phyloP scores from a whole-genome alignment of 2,329 filamentous ascomycete genomes.

The Microsporum canis region DNA sequence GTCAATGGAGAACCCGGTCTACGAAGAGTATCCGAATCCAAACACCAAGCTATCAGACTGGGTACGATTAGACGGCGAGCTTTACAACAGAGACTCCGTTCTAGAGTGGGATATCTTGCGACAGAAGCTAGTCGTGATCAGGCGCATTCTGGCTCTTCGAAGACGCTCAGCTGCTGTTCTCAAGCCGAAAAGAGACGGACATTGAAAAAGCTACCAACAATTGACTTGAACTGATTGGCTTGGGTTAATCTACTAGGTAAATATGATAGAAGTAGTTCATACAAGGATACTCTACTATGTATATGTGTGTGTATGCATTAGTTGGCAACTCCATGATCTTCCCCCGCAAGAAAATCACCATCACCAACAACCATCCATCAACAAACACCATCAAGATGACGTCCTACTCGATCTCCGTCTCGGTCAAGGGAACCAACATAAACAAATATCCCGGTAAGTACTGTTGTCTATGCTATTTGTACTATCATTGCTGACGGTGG shows the following conservation, averaged over 20 bases:
- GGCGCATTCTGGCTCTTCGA: not conserved
- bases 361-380: not conserved
- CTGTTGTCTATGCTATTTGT: not conserved
- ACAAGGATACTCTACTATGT: too few relatives aligned
- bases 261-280: too few relatives aligned
- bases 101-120: not conserved
- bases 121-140: not conserved
- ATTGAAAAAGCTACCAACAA: not conserved
- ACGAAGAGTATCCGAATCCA: not conserved
- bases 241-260: too few relatives aligned
- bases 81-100: not conserved
- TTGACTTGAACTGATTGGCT: too few relatives aligned
- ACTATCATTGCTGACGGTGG: not conserved
- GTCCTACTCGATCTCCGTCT: slow-evolving; percentile 21
- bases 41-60: not conserved
- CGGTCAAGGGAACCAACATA: slow-evolving; percentile 20
- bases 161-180: not conserved
- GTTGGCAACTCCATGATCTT: not conserved
- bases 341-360: not conserved
- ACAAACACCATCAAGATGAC: not conserved
- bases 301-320: not conserved
- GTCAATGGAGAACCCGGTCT: not conserved
- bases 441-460: slow-evolving; percentile 34
- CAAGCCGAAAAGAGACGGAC: not conserved
- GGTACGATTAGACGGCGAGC: not conserved